Percentiles rank a stretch among this genome's conserved stretches.
These are phyloP conservation scores for Suillus subalutaceus DNA, from an alignment of 768 basidiomycete species.

Conservation along the genomic window DNA sequence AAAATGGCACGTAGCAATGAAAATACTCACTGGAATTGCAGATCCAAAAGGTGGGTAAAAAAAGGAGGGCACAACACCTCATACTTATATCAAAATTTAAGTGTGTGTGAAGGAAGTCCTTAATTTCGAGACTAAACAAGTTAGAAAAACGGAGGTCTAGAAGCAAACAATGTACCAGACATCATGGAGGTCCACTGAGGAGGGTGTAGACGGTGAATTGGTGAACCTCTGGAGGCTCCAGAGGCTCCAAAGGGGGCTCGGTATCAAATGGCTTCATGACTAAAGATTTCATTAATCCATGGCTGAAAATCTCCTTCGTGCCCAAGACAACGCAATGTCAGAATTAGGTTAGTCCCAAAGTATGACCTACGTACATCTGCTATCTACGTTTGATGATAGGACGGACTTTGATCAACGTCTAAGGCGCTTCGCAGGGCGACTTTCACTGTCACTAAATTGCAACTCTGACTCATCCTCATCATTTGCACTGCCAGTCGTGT, in stretches of 20 bases:
- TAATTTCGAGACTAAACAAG: background rate
- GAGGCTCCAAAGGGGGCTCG: background rate
- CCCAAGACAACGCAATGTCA: background rate
- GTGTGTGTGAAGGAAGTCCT: background rate
- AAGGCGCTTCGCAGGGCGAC: background rate
- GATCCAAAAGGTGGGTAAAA: background rate
- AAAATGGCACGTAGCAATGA: background rate
- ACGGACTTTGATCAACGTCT: too few species aligned
- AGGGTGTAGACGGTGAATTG: background rate
- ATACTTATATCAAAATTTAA: background rate
- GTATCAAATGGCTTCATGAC: background rate
- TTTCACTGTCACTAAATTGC: background rate
- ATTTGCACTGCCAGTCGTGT: background rate
- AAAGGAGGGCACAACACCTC: background rate
- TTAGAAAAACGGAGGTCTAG: background rate
- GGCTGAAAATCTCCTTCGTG: background rate
- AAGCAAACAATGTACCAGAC: too few species aligned
- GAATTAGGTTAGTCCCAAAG: background rate
- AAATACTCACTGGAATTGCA: background rate
- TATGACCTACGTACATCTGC: background rate
- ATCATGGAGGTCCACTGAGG: background rate
- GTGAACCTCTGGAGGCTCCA: background rate
- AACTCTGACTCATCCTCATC: background rate
- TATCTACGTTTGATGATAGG: background rate
- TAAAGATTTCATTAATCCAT: too few species aligned